These are phyloP conservation scores for Phytophthora pistaciae DNA, from an alignment of 352 stramenopile species.

Conservation along the genomic window DNA sequence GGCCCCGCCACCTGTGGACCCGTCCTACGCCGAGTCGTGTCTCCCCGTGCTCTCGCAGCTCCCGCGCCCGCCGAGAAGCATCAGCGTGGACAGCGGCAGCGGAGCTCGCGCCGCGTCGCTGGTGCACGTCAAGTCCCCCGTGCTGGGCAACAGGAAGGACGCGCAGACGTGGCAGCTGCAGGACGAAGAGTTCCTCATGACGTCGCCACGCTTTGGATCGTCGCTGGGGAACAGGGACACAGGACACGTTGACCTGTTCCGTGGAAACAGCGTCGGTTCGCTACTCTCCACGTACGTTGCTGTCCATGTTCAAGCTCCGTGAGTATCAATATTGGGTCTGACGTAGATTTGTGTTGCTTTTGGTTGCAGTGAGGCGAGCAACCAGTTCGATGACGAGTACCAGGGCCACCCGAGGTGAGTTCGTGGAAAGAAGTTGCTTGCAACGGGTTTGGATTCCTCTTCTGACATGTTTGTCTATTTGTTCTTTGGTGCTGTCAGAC, in stretches of 20 bases:
- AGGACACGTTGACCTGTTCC: constrained; percentile 41
- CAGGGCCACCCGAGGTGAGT: constrained; percentile 39
- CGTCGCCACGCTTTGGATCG: constrained; percentile 59
- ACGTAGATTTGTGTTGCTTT: constrained; percentile 19
- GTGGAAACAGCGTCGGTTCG: constrained; percentile 34
- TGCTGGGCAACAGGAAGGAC: constrained; percentile 68
- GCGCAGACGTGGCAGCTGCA: constrained; percentile 76
- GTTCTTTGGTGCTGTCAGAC: constrained; percentile 13
- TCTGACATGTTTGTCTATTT: constrained; percentile 8
- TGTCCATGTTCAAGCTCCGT: background rate
- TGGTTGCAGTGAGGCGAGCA: constrained; percentile 34
- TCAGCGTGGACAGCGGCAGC: constrained; percentile 55
- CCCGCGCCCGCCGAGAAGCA: constrained; percentile 46
- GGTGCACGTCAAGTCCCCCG: constrained; percentile 64
- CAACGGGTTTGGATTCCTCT: background rate
- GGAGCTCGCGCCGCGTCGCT: constrained; percentile 31
- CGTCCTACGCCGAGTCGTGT: constrained; percentile 56
- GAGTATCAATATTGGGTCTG: constrained; percentile 10
- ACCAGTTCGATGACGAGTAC: constrained; percentile 49
- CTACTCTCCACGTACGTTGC: constrained; percentile 44
- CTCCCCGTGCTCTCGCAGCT: constrained; percentile 58
- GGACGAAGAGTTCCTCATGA: constrained; percentile 71
- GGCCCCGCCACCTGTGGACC: constrained; percentile 41
- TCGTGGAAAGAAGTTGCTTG: background rate
- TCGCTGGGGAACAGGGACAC: constrained; percentile 30